These are phyloP conservation scores for Neofusicoccum parvum DNA, from an alignment of 2,329 filamentous ascomycete genomes.

Conservation along the genomic window DNA sequence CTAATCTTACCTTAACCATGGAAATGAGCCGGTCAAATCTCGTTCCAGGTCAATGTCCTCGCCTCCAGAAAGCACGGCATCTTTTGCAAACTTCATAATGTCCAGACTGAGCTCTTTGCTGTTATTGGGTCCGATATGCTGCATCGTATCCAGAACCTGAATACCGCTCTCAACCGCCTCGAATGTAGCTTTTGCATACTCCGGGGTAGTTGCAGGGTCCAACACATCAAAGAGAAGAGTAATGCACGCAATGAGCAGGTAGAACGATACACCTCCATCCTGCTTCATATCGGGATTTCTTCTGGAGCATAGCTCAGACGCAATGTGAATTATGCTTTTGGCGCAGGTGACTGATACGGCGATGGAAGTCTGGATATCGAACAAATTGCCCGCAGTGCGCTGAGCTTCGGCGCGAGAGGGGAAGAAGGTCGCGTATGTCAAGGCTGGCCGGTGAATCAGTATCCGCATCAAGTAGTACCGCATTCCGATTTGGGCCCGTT, in stretches of 20 bases:
- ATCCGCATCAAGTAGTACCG: neutral
- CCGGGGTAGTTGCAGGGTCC: neutral
- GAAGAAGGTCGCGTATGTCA: neutral
- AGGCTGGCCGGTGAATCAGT: neutral
- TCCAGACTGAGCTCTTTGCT: constrained; percentile 2
- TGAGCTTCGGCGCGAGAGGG: neutral
- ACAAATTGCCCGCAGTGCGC: neutral
- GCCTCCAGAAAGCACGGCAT: neutral
- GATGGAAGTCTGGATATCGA: neutral
- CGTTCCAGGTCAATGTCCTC: neutral
- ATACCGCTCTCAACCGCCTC: neutral
- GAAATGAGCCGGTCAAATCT: neutral
- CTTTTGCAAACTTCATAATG: constrained; percentile 12
- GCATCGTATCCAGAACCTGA: neutral
- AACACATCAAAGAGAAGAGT: neutral
- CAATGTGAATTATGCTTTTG: neutral
- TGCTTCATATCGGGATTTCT: neutral
- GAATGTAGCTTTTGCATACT: neutral
- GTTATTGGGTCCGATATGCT: neutral
- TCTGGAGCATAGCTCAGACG: neutral
- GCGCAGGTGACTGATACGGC: neutral
- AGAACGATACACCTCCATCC: neutral
- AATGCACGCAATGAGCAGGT: neutral
- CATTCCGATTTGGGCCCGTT: neutral
- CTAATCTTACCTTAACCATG: neutral